Percentiles rank a stretch among this genome's conserved stretches.
These are phyloP conservation scores for Exophiala sideris DNA, from an alignment of 2,329 filamentous ascomycete genomes.

Conservation along the genomic window DNA sequence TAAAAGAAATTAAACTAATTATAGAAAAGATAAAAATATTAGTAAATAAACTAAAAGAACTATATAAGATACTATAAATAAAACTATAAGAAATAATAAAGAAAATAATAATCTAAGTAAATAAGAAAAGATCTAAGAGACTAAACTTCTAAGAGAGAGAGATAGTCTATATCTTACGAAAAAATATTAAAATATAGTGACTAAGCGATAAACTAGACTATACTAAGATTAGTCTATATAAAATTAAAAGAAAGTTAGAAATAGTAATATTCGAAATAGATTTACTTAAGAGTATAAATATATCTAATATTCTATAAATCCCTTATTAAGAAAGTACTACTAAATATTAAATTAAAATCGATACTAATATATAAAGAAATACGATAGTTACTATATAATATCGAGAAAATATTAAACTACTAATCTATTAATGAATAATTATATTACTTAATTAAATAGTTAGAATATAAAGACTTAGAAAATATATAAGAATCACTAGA, in stretches of 20 bases:
- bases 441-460: too few relatives aligned
- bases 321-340: constrained; percentile 6
- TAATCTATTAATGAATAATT: too few relatives aligned
- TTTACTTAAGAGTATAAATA: constrained; percentile 12
- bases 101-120: too few relatives aligned
- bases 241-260: constrained; percentile 12
- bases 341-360: not conserved
- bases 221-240: constrained; percentile 11
- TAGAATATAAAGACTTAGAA: too few relatives aligned
- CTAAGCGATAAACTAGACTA: constrained; percentile 13
- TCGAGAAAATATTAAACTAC: too few relatives aligned
- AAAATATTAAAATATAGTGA: constrained; percentile 20
- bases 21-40: too few relatives aligned
- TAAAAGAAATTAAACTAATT: too few relatives aligned
- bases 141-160: constrained; percentile 2
- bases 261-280: constrained; percentile 12
- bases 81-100: too few relatives aligned
- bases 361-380: not conserved
- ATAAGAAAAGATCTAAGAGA: constrained; percentile 13
- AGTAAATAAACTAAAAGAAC: too few relatives aligned
- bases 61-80: too few relatives aligned
- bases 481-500: too few relatives aligned
- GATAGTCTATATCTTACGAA: constrained; percentile 9
- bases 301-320: constrained; percentile 15
- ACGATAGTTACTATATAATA: too few relatives aligned